Base-by-base conservation (phyloP, 1,139 yeast species). In the Hemisphaericaspora xylofermentans region DNA sequence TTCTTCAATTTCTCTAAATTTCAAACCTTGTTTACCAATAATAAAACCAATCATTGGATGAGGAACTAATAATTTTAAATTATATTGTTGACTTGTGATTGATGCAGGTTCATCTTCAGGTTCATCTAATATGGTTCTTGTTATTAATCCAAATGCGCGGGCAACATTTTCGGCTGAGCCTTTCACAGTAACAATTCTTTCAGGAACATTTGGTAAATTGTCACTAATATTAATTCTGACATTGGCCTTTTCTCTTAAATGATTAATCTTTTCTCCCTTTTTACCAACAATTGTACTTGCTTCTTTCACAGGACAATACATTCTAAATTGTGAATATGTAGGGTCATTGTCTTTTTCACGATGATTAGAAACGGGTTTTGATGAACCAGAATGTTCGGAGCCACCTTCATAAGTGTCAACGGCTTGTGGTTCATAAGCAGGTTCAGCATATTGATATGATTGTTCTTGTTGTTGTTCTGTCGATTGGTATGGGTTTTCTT, bases 141-240 rank as follows among this genome's bases (percentile, higher is more conserved):
- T 76, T 32, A 88, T 78, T 50, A 86, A 65, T 0, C 94, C 95
- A 62, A 84, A 85, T 0, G 95, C 94, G 55, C 82, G 79, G 7
- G 96, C 93, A 8, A 88, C 95, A 49, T 80, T 77, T 51, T 86
- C 94, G 1, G 91, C 78, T 0, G 86, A 69, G 0, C 96, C 97
- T 44, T 83, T 71, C 3, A 88, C 82, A 46, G 83, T 78, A 16
- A 88, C 76, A 36, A 89, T 83, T 47, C 97, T 73, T 55, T 87
- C 96, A 3, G 85, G 83, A 6, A 84, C 79, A 17, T 84, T 88
- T 50, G 79, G 75, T 42, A 84, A 66, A 56, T 87, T 86, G 36
- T 87, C 95, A 53, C 88, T 81, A n/a, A 87, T 88, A 54, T 82
- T 81, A 40, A 88, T 74, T 46, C 85, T 71, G 9, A 88, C 86